phyloP scores from a whole-genome alignment of 1,284 basidiomycete species.

The Apiotrichum montevideense region DNA sequence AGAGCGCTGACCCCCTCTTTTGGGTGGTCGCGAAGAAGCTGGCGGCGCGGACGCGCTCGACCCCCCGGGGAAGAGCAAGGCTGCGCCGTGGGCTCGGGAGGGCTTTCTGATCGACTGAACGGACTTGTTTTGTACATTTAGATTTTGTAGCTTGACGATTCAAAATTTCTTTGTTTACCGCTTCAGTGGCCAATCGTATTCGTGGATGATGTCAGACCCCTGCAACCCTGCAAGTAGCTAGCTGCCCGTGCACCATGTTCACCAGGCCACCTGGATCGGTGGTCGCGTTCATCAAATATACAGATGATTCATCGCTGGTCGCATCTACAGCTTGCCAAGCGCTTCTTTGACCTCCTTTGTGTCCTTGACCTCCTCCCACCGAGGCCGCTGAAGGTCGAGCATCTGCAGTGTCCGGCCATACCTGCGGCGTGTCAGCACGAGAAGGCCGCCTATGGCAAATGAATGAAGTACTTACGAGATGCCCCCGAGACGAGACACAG shows the following conservation, averaged over 20 bases:
- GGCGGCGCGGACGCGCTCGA: slow-evolving; percentile 27
- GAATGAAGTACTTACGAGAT: slow-evolving; percentile 50
- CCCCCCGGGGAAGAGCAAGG: slow-evolving; percentile 24
- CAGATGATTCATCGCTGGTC: background rate
- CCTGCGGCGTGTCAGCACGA: slow-evolving; percentile 30
- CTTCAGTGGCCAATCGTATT: background rate
- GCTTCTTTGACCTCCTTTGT: slow-evolving; percentile 25
- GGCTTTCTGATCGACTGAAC: slow-evolving; percentile 46
- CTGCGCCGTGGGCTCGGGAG: slow-evolving; percentile 35
- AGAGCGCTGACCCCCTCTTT: slow-evolving; percentile 29
- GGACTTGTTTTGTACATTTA: background rate
- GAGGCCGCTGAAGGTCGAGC: slow-evolving; percentile 53
- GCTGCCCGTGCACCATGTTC: too few relatives aligned
- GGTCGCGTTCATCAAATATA: too few relatives aligned
- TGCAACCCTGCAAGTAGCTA: too few relatives aligned
- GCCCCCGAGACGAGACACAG: slow-evolving; percentile 62
- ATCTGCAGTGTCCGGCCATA: slow-evolving; percentile 47
- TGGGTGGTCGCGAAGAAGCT: slow-evolving; percentile 44
- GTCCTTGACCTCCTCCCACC: slow-evolving; percentile 56
- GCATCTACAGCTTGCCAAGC: slow-evolving; percentile 1
- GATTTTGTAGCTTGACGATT: background rate
- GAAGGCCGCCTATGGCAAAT: background rate
- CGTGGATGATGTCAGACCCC: too few relatives aligned
- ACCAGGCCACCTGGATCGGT: too few relatives aligned
- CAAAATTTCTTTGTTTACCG: background rate